Conservation (phyloP, 2,329 filamentous ascomycete species). For the Pestalotiopsis sp. region DNA sequence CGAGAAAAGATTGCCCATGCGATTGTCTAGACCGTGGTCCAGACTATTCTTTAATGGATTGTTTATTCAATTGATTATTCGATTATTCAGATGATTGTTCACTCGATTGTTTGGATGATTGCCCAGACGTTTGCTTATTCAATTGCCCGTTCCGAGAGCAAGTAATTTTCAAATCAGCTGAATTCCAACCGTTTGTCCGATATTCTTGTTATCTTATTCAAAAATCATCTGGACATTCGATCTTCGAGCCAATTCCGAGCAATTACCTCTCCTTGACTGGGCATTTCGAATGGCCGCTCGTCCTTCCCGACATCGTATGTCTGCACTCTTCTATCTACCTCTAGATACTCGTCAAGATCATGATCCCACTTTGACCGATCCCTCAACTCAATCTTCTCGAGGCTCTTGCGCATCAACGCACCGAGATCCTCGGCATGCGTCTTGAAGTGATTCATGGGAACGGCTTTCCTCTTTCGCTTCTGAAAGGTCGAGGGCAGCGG, state of each 20-base stretch:
- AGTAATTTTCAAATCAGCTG: too few relatives aligned
- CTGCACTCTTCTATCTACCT: slow-evolving; percentile 41
- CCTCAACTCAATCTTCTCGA: slow-evolving; percentile 48
- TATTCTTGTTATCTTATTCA: too few relatives aligned
- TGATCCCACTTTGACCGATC: slow-evolving; percentile 45
- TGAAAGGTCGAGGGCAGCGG: slow-evolving; percentile 17
- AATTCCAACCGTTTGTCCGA: too few relatives aligned
- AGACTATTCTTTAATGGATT: too few relatives aligned
- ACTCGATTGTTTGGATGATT: too few relatives aligned
- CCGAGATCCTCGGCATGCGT: slow-evolving; percentile 52
- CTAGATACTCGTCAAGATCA: slow-evolving; percentile 34
- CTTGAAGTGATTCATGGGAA: slow-evolving; percentile 44
- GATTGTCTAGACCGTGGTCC: too few relatives aligned
- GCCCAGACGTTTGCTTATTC: too few relatives aligned
- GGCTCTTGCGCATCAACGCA: slow-evolving; percentile 50
- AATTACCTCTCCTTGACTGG: slow-evolving; percentile 18
- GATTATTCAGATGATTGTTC: too few relatives aligned
- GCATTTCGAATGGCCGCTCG: slow-evolving; percentile 19
- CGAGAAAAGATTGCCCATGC: too few relatives aligned
- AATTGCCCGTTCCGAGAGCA: too few relatives aligned
- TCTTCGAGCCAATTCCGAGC: slow-evolving; percentile 28
- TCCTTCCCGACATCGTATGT: slow-evolving; percentile 39
- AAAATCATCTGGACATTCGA: slow-evolving; percentile 53
- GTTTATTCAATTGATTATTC: too few relatives aligned
- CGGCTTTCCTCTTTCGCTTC: slow-evolving; percentile 21